Conservation (phyloP, 208 protist species). For the Leishmania amazonensis region DNA sequence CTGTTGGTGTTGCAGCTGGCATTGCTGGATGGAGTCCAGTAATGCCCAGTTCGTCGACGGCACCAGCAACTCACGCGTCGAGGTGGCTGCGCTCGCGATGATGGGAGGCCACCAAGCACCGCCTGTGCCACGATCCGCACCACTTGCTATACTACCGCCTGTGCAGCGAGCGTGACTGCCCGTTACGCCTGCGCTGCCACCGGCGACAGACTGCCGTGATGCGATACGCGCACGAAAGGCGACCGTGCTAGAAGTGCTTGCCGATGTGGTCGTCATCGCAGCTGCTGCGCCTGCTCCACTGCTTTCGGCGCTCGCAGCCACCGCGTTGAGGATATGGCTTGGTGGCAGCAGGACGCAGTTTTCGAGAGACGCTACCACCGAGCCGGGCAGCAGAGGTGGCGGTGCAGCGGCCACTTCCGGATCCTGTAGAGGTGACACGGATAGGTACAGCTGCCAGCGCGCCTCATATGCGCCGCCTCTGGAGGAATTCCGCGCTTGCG, state of each 20-base stretch:
- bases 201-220: background rate
- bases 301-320: conserved; percentile 4
- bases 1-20: conserved; percentile 12
- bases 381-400: background rate
- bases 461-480: conserved; percentile 1
- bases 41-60: conserved; percentile 35
- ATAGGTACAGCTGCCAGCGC: conserved; percentile 47
- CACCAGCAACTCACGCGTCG: conserved; percentile 17
- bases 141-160: background rate
- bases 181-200: background rate
- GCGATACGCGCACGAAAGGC: background rate
- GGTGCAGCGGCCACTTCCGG: conserved; percentile 4
- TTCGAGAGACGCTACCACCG: conserved; percentile 6
- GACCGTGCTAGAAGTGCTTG: background rate
- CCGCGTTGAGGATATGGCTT: conserved; percentile 19
- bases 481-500: background rate
- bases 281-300: background rate
- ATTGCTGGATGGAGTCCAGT: conserved; percentile 20
- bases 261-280: background rate
- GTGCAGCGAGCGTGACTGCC: background rate
- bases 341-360: conserved; percentile 24
- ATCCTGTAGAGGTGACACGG: conserved; percentile 67
- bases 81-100: background rate
- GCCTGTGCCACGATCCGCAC: background rate
- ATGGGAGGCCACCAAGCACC: conserved; percentile 19